Evolutionary conservation across 1,139 yeast genomes (phyloP), one percentile per base, ranked within the genome.

Genomic region (Hansenula lynferdii): DNA sequence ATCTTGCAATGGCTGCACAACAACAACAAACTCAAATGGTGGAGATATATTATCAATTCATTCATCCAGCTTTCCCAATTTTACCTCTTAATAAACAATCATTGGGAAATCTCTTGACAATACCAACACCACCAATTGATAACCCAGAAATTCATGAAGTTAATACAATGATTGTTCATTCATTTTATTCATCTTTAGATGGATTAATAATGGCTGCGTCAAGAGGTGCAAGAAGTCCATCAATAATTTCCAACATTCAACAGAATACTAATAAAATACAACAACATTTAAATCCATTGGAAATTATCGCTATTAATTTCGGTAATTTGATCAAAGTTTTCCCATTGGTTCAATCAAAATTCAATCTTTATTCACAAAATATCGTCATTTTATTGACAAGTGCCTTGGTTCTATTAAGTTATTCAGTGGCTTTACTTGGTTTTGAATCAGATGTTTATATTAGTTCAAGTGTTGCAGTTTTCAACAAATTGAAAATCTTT

Each of bases 31-130:
- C 34, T 17, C 50, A 48, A 34, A 42, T 64, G 32, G 50, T 62
- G 38, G 63, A 64, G 33, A 39, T 59, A 1, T 81, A 81, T 51
- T 81, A 78, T 52, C 58, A 67, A 22, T 70, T 66, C 38, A 68
- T 78, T 47, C 87, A 81, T 51, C 52, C 59, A 1, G 68, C 66
- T 21, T 73, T 79, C 52, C 85, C 87, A 7, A 62, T 81, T 0
- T 61, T 82, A 19, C 82, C 85, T 1, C 59, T 70, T 42, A 68
- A 71, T 45, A 69, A 67, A 39, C 57, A 52, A 30, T 64, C 60
- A 6, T 53, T 68, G 29, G 56, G 54, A 12, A 62, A 62, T 20
- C 44, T 64, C 16, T 33, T 64, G 15, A 48, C 61, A 7, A 57
- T 65, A 32, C 64, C 61, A 5, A 61, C 57, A 28, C 51, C 58